Evolutionary conservation across 2,329 filamentous ascomycete genomes (phyloP).

Genomic region (Scedosporium dehoogii): DNA sequence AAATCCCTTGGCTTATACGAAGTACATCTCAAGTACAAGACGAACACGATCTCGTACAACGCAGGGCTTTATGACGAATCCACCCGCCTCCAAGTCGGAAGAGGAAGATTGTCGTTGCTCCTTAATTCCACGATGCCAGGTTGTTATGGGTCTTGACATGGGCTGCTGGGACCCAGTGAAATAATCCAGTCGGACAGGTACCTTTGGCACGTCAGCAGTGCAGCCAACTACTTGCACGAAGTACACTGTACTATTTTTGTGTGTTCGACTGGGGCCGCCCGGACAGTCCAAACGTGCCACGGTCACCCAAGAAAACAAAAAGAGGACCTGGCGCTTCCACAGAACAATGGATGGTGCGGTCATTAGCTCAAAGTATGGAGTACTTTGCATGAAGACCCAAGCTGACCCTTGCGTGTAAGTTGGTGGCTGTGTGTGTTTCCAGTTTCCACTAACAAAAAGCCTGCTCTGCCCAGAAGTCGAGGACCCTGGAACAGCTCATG

Average conservation of each 20-base stretch:
- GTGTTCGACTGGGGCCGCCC: neutral
- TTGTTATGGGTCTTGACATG: neutral
- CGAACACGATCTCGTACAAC: too few species aligned
- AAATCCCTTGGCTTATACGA: neutral
- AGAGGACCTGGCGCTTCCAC: neutral
- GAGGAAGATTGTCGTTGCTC: neutral
- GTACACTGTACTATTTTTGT: neutral
- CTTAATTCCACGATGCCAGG: neutral
- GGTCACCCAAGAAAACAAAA: neutral
- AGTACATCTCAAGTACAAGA: too few species aligned
- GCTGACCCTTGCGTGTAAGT: neutral
- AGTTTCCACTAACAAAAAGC: neutral
- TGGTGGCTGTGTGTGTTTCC: conserved; percentile 1
- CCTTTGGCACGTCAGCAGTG: neutral
- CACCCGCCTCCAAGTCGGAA: neutral
- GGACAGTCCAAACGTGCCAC: neutral
- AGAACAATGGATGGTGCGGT: neutral
- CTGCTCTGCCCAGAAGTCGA: neutral
- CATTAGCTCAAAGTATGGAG: neutral
- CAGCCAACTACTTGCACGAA: neutral
- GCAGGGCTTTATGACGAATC: neutral
- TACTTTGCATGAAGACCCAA: neutral
- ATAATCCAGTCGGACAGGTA: neutral
- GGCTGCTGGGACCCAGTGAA: neutral
- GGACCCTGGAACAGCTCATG: neutral